Evolutionary conservation across 805 yeast genomes (phyloP), one percentile per base, ranked within the genome.

Genomic region (Nakazawaea laoshanensis): DNA sequence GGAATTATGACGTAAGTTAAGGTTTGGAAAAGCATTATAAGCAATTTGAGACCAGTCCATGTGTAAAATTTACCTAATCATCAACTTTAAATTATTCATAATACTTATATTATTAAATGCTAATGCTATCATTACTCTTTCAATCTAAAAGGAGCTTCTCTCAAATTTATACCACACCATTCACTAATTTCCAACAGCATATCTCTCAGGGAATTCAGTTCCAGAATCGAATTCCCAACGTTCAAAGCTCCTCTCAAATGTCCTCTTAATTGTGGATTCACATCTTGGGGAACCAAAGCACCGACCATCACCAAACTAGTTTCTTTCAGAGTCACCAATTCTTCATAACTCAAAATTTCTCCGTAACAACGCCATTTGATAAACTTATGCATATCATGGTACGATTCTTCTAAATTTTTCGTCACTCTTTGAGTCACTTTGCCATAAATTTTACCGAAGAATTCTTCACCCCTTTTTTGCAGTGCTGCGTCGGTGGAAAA

Each of bases 251-350:
- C 96, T 51, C 69, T 73, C 40, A 88, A 63, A 50, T 88, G 96
- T 0, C 96, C 96, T 55, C 85, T 83, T 43, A 88, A 63, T 47
- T 88, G 96, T 0, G 95, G 95, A 44, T 83, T 85, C 8, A 88
- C 96, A 53, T 88, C 94, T 50, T 85, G 95, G 1, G 96, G 96
- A 8, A 88, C 76, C 43, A 88, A 64, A 40, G 89, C 68, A 1
- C 94, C 77, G 12, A 88, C 70, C 2, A 88, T 74, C 20, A 85
- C 77, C 38, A 85, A 50, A 20, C 89, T 76, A 2, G 95, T 80
- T 42, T 86, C 94, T 41, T 62, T 65, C 1, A 81, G 75, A 4
- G 64, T 48, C 19, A 88, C 55, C 1, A 85, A 65, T 3, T 65
- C 77, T 12, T 75, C 69, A 51, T 57, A 80, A 14, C 94, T 78